Base-by-base conservation (phyloP, 2,329 filamentous ascomycete genomes). In the Grosmannia clavigera region DNA sequence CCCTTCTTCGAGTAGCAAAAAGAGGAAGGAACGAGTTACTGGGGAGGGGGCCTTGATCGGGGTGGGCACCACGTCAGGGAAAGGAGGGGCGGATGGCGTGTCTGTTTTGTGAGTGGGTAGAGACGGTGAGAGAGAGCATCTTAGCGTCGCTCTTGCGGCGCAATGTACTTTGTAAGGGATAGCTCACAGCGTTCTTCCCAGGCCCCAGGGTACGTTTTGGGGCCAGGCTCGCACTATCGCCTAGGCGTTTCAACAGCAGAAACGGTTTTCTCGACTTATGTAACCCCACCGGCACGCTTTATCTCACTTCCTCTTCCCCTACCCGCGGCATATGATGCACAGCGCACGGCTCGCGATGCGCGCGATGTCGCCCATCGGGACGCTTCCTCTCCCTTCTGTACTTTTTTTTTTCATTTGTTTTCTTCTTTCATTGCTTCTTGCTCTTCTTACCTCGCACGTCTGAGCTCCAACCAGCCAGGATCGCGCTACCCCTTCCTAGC, bases 41-140 rank as follows among this genome's bases (percentile, higher is more conserved):
- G n/a, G 46, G 19, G 22, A 48, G n/a, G 22, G n/a, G 19, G 46
- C 12, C 40, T 43, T 16, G 19, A 16, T 43, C 14, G 40, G 7
- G 40, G 55, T 22, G 54, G n/a, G 33, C 52, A 22, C 31, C 33
- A 40, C 11, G 55, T 57, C 14, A 57, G 38, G 55, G 38, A 57
- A 56, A 48, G 55, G 55, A 57, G 55, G 55, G 55, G 55, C 55
- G 38, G 33, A 57, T 57, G 40, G 55, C 55, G 55, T 57, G 55
- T 57, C 55, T 25, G 54, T 57, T 38, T 33, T 33, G n/a, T 35
- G 31, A 43, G 29, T 33, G 29, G 52, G 29, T 33, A 22, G 52
- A 54, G 52, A 54, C 52, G 52, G 52, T 54, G 52, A 33, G n/a
- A 19, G 52, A 27, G 48, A 29, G 25, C n/a, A 25, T 25, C 5